phyloP scores from a whole-genome alignment of 2,329 filamentous ascomycete genomes.

The Microsporum canis region DNA sequence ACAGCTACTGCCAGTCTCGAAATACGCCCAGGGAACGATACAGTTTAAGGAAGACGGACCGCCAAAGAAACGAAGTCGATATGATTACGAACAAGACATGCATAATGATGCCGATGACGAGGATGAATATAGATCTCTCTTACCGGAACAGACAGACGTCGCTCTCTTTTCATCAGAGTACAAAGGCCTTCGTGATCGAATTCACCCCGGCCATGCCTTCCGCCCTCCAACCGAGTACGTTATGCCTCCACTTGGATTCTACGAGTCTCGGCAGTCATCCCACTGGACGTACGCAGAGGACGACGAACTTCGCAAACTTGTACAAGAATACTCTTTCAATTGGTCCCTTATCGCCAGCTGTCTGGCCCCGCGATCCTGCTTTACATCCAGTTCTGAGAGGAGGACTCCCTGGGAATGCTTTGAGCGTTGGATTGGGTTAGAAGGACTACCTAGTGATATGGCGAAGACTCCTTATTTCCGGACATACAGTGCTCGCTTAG shows the following conservation, averaged over 20 bases:
- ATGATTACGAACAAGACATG: constrained; percentile 45
- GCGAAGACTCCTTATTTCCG: constrained; percentile 93
- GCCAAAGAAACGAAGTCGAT: constrained; percentile 68
- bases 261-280: constrained; percentile 73
- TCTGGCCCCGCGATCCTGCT: constrained; percentile 60
- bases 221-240: constrained; percentile 79
- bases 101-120: constrained; percentile 42
- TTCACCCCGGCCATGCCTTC: constrained; percentile 87
- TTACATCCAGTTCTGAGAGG: constrained; percentile 75
- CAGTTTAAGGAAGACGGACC: constrained; percentile 55
- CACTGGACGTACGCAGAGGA: constrained; percentile 89
- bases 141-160: constrained; percentile 62
- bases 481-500: constrained; percentile 52
- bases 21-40: constrained; percentile 73
- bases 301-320: constrained; percentile 71
- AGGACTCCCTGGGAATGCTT: constrained; percentile 98
- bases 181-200: constrained; percentile 75
- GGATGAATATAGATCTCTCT: constrained; percentile 29
- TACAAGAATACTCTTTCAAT: constrained; percentile 91
- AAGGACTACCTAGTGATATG: constrained; percentile 86
- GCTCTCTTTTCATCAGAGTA: constrained; percentile 84
- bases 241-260: constrained; percentile 86
- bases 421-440: constrained; percentile 86
- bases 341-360: constrained; percentile 89
- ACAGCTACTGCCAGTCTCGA: constrained; percentile 72